Base-by-base conservation (phyloP, 179 eudicot genomes). In the Corrigiola litoralis region DNA sequence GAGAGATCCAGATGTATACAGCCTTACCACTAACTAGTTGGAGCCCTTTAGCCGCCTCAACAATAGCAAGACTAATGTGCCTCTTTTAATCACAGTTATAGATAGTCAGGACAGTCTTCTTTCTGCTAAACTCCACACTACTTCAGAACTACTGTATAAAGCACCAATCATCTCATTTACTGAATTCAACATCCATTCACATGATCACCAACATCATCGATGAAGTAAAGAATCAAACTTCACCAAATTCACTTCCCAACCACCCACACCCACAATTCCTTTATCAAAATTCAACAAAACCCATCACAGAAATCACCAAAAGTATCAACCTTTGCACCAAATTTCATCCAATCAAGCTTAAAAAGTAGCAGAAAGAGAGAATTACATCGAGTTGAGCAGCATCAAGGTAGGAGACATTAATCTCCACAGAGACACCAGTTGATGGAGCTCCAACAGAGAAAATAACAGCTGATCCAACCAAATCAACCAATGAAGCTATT, bases 321-420 rank as follows among this genome's bases (percentile, higher is more conserved):
- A 53, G 5, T 53, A 1, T 11, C 3, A 28, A 40, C 21, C 17
- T 31, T 14, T 14, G 24, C 46, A 10, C 21, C 18, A 40, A 59
- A 50, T 9, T 21, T 21, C 21, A 53, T n/a, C 58, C n/a, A 48
- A 20, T 46, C 1, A 48, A 8, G 11, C 20, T 2, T 23, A 20
- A 62, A 45, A 4, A 16, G 2, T 14, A 48, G 16, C 7, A 28
- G 23, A 34, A 16, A 20, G 23, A 61, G 21, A 69, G 48, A 44
- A 69, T 16, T 68, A 92, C 96, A 72, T 83, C 72, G 58, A 63
- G 73, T 61, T 65, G 75, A 63, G 89, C 95, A 55, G 89, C 91
- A 64, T 83, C 92, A 79, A 89, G 64, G 64, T 92, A 89, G 11
- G 98, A 87, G 50, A 89, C 92, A 42, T 87, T 89, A 61, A 92